Evolutionary conservation across 176 grass and related monocot species (phyloP).

Genomic region (Rhipidocladum racemiflorum): DNA sequence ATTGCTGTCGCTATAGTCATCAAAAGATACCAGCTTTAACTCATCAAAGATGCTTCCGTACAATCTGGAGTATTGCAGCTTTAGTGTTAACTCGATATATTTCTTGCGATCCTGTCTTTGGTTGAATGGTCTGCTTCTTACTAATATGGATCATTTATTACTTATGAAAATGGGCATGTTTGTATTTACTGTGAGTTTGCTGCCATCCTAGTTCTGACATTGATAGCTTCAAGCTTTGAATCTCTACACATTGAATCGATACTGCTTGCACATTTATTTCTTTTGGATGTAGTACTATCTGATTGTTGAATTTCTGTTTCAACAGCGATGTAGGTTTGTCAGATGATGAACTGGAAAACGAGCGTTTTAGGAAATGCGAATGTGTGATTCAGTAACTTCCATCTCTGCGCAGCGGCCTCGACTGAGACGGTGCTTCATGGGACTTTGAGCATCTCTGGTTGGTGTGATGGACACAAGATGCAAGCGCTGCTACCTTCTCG

Average conservation of each 20-base stretch:
- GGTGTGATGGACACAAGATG: neutral
- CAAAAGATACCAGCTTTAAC: neutral
- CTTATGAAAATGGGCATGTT: neutral
- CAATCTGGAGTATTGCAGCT: neutral
- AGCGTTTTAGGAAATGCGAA: slow-evolving; percentile 71
- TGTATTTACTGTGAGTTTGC: neutral
- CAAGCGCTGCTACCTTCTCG: neutral
- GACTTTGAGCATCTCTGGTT: neutral
- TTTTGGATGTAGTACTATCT: neutral
- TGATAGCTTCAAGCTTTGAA: neutral
- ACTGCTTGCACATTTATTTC: neutral
- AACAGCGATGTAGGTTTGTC: slow-evolving; percentile 66
- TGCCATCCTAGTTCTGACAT: neutral
- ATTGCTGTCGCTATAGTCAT: neutral
- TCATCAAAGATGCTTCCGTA: neutral
- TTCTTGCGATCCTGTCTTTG: neutral
- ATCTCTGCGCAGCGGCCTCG: neutral
- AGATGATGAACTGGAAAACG: slow-evolving; percentile 57
- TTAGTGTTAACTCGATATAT: neutral
- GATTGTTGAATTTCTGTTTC: slow-evolving; percentile 4
- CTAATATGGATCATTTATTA: neutral
- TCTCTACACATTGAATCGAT: neutral
- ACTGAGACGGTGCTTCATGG: neutral
- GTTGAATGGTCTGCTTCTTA: neutral
- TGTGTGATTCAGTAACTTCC: slow-evolving; percentile 71